phyloP scores from a whole-genome alignment of 257 asterid genomes.

The Solanum chmielewskii region DNA sequence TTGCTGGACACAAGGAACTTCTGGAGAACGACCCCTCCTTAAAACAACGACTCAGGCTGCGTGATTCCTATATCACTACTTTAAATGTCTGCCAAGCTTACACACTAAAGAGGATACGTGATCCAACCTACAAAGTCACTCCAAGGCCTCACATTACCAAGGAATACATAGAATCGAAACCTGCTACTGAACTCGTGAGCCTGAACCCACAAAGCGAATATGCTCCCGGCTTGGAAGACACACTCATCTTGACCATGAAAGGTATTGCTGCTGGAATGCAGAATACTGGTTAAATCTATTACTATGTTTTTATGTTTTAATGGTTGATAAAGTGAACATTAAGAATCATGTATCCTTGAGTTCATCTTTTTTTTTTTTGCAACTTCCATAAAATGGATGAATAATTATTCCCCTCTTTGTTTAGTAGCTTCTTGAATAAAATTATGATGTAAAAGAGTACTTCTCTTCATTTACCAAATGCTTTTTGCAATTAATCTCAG shows the following conservation, averaged over 20 bases:
- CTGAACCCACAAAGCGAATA: slow-evolving; percentile 38
- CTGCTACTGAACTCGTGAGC: slow-evolving; percentile 24
- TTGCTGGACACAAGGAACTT: slow-evolving; percentile 43
- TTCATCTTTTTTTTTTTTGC: background rate
- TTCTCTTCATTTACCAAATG: background rate
- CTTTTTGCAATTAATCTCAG: background rate
- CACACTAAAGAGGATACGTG: slow-evolving; percentile 35
- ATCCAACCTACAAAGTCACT: slow-evolving; percentile 23
- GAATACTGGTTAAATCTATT: slow-evolving; percentile 32
- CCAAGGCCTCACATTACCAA: slow-evolving; percentile 33
- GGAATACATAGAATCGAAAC: slow-evolving; percentile 25
- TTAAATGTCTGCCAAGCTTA: slow-evolving; percentile 35
- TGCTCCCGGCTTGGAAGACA: slow-evolving; percentile 47
- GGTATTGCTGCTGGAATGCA: slow-evolving; percentile 55
- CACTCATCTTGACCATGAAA: slow-evolving; percentile 48
- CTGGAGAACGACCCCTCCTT: slow-evolving; percentile 41
- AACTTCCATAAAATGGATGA: background rate
- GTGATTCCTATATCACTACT: slow-evolving; percentile 39
- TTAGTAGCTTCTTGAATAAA: background rate
- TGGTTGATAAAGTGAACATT: background rate
- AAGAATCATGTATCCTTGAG: background rate
- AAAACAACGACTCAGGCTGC: slow-evolving; percentile 31
- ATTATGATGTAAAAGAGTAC: background rate
- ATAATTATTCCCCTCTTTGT: background rate
- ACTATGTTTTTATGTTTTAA: background rate